Base-by-base conservation (phyloP, 2,329 filamentous ascomycete species). In the Talaromyces sp. region DNA sequence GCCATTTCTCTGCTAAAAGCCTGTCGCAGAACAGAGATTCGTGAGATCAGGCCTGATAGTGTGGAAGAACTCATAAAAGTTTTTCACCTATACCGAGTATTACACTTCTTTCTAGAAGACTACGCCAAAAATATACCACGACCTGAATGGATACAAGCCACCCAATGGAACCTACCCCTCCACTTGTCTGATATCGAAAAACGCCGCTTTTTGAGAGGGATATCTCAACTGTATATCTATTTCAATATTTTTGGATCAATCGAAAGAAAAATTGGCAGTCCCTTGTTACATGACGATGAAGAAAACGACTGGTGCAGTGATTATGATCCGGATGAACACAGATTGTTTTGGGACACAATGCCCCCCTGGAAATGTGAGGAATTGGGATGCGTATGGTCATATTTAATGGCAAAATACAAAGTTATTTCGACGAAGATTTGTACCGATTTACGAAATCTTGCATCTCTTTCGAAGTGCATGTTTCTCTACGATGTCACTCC, bases 31-130 rank as follows among this genome's bases (percentile, higher is more conserved):
- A 12, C 26, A 8, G 46, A 58, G 31, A 58, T 52, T 14, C 5
- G 19, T 17, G n/a, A 41, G 19, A 21, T n/a, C 10, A 24, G 11
- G 32, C 50, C 35, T 14, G 7, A 8, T 31, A 31, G 11, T 11
- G 17, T 43, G 6, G 56, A 58, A 5, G 48, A 53, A 38, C 53
- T 11, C 9, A 35, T 31, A 6, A 53, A 58, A 32, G 8, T 58
- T 17, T 31, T 53, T 17, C 21, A 27, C 26, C 19, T 58, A 10
- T 53, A n/a, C 17, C 8, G 43, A 27, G 48, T 27, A 19, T 14
- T 43, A 26, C 14, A 41, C 29, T 58, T 21, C 31, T 58, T 58
- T 24, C 32, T 58, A n/a, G 29, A 58, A 21, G 56, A 58, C 32
- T 58, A 41, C 14, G 21, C 21, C 9, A 38, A 43, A 26, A 31